Conservation (phyloP, 1,284 basidiomycete genomes). For the Exobasidium cylindrosporum region DNA sequence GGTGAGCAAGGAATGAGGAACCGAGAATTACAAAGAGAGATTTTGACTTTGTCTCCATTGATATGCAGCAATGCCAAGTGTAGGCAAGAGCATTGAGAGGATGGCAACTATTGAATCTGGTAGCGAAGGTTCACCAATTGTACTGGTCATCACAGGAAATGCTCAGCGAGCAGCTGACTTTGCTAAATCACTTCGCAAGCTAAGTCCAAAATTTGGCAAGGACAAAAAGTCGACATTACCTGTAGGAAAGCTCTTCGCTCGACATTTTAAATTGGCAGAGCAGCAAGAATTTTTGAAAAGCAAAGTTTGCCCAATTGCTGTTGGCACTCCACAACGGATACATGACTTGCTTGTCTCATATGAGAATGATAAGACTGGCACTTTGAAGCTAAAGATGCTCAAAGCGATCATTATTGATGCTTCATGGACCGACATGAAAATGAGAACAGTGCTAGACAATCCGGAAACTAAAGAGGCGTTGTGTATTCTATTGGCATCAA, state of each 20-base stretch:
- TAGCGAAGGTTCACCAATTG: constrained; percentile 25
- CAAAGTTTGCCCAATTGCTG: constrained; percentile 37
- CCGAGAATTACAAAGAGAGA: background rate
- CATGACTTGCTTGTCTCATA: constrained; percentile 31
- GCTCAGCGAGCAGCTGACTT: constrained; percentile 47
- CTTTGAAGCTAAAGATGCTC: constrained; percentile 32
- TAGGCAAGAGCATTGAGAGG: background rate
- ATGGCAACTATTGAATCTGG: background rate
- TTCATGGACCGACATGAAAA: constrained; percentile 46
- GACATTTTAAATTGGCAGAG: constrained; percentile 42
- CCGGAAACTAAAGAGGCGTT: constrained; percentile 46
- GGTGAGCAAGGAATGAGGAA: background rate
- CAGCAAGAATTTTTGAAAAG: constrained; percentile 30
- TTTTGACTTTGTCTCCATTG: background rate
- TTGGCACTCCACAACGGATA: constrained; percentile 46
- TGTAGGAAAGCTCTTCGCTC: constrained; percentile 51
- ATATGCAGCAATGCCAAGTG: background rate
- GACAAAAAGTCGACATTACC: constrained; percentile 13
- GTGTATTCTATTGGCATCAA: constrained; percentile 25
- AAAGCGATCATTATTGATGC: constrained; percentile 38
- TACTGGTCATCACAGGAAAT: constrained; percentile 45
- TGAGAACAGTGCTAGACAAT: constrained; percentile 43
- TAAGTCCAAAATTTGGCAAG: constrained; percentile 22
- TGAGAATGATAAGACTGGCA: constrained; percentile 1
- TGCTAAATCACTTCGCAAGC: constrained; percentile 27